Evolutionary conservation across 1,284 basidiomycete species (phyloP).

Genomic region (Phaffia rhodozyma): DNA sequence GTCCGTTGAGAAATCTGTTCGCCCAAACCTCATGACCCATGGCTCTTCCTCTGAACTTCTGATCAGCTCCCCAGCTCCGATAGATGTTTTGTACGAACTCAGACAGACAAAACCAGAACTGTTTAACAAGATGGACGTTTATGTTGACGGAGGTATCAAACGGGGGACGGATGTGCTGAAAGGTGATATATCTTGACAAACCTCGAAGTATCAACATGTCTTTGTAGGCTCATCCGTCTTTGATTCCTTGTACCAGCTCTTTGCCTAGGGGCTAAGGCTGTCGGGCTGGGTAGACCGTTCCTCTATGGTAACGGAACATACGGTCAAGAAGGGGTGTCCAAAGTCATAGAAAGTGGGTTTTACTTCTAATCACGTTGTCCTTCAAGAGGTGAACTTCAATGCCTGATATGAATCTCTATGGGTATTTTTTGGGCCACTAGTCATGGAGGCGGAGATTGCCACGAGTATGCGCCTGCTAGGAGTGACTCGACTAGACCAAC

Average conservation of each 20-base stretch:
- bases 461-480: conserved; percentile 43
- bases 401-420: not conserved
- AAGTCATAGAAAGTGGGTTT: conserved; percentile 39
- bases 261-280: conserved; percentile 44
- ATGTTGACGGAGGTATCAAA: conserved; percentile 44
- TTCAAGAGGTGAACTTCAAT: not conserved
- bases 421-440: conserved; percentile 21
- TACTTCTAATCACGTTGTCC: not conserved
- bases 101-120: conserved; percentile 38
- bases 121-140: conserved; percentile 42
- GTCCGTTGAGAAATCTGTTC: not conserved
- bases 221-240: not conserved
- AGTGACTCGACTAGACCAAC: conserved; percentile 42
- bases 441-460: conserved; percentile 41
- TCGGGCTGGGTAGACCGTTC: conserved; percentile 45
- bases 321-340: conserved; percentile 41
- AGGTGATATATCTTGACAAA: conserved; percentile 18
- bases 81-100: conserved; percentile 39
- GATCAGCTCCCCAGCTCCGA: conserved; percentile 32
- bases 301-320: conserved; percentile 43
- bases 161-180: conserved; percentile 44
- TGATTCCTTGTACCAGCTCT: conserved; percentile 30
- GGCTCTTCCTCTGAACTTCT: not conserved
- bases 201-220: too few species aligned
- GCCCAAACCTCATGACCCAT: not conserved